Conservation (phyloP, 1,284 basidiomycete genomes). For the Ustilago tritici region DNA sequence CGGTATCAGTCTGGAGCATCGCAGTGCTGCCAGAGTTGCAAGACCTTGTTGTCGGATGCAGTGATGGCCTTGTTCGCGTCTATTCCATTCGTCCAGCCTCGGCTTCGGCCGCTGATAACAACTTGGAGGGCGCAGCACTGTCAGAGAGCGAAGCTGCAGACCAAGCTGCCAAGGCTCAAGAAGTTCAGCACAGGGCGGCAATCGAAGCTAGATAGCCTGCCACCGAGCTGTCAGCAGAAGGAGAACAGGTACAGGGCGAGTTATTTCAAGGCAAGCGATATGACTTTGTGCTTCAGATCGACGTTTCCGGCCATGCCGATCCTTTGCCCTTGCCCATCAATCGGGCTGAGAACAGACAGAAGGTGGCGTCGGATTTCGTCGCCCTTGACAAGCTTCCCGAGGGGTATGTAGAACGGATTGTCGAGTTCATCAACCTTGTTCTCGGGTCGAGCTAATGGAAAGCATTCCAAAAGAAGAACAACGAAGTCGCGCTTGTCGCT, state of each 20-base stretch:
- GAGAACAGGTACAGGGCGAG: slow-evolving; percentile 4
- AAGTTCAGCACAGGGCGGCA: slow-evolving; percentile 3
- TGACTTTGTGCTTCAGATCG: slow-evolving; percentile 51
- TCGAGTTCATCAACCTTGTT: slow-evolving; percentile 49
- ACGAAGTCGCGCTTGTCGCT: slow-evolving; percentile 1
- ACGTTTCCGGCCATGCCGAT: slow-evolving; percentile 50
- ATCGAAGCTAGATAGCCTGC: slow-evolving; percentile 5
- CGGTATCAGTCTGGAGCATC: slow-evolving; percentile 48
- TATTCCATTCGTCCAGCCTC: slow-evolving; percentile 23
- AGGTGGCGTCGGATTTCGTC: slow-evolving; percentile 31
- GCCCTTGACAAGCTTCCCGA: slow-evolving; percentile 29
- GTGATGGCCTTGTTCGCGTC: slow-evolving; percentile 48
- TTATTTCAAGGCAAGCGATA: slow-evolving; percentile 27
- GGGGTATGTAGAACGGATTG: slow-evolving; percentile 37
- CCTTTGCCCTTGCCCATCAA: slow-evolving; percentile 44
- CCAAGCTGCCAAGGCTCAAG: slow-evolving; percentile 10
- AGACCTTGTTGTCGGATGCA: slow-evolving; percentile 49
- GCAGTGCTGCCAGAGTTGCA: slow-evolving; percentile 29
- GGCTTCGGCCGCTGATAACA: slow-evolving; percentile 9
- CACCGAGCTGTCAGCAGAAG: neutral
- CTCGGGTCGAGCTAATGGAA: slow-evolving; percentile 10
- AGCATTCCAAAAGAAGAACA: neutral
- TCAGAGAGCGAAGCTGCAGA: slow-evolving; percentile 19
- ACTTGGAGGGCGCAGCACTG: slow-evolving; percentile 10
- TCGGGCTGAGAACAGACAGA: slow-evolving; percentile 24